Percentiles rank a stretch among this genome's conserved stretches.
These are phyloP conservation scores for Cercospora nicotianae DNA, from an alignment of 2,329 filamentous ascomycete species.

Conservation along the genomic window DNA sequence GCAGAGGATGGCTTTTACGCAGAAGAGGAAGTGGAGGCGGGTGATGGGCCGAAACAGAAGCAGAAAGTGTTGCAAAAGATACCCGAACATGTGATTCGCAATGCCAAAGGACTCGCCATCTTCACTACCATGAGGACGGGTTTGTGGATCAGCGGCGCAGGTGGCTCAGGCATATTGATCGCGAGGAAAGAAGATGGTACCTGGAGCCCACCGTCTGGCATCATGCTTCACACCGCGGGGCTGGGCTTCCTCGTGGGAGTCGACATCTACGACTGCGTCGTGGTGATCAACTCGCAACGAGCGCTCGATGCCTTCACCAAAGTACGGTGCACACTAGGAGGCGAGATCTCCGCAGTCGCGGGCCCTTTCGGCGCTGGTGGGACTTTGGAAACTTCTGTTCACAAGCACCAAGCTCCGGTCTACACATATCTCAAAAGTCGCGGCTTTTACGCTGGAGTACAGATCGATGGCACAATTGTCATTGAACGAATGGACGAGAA, in stretches of 20 bases:
- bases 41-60: conserved; percentile 57
- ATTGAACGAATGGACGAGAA: conserved; percentile 88
- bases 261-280: conserved; percentile 93
- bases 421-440: conserved; percentile 88
- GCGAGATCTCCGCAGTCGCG: conserved; percentile 72
- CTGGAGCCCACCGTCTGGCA: conserved; percentile 89
- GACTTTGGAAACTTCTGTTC: conserved; percentile 66
- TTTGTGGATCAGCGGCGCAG: conserved; percentile 86
- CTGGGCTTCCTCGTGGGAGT: conserved; percentile 88
- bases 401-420: conserved; percentile 68
- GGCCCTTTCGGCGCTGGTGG: conserved; percentile 79
- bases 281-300: conserved; percentile 84
- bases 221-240: conserved; percentile 84
- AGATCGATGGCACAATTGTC: conserved; percentile 82
- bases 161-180: conserved; percentile 83
- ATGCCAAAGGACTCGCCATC: conserved; percentile 86
- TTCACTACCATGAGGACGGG: conserved; percentile 96
- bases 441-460: conserved; percentile 83
- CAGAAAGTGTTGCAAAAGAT: conserved; percentile 77
- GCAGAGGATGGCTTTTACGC: conserved; percentile 68
- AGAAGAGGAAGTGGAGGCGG: conserved; percentile 51
- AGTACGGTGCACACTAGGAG: conserved; percentile 74
- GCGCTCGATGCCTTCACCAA: conserved; percentile 83
- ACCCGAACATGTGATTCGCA: conserved; percentile 76
- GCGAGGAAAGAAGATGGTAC: conserved; percentile 80